Conservation (phyloP, 208 protist species). For the Trichomonas tenax region DNA sequence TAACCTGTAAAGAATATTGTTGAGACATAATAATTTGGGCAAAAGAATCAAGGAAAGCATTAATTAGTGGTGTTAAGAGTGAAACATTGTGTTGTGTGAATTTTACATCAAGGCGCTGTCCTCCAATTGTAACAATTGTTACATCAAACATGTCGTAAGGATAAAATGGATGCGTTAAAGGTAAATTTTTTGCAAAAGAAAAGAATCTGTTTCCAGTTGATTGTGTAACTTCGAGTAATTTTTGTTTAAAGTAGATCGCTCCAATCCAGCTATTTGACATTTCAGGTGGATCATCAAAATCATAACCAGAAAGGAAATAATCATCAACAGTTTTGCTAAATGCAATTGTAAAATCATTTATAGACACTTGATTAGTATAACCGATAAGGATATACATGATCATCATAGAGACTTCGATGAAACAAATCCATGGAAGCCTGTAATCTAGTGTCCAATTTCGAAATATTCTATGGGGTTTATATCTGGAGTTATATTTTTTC, state of each 20-base stretch:
- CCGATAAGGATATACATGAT: background rate
- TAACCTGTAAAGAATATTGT: background rate
- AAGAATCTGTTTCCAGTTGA: background rate
- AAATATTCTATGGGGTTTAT: background rate
- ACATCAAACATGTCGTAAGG: background rate
- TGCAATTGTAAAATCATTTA: background rate
- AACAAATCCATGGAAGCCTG: background rate
- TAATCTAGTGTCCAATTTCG: background rate
- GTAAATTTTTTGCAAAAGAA: background rate
- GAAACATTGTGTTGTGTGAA: background rate
- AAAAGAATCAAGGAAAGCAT: background rate
- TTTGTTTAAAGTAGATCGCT: background rate
- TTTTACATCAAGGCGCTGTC: background rate
- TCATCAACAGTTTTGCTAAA: background rate
- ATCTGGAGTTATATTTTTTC: background rate
- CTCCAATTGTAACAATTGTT: background rate
- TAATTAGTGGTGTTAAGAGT: background rate
- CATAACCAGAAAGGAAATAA: constrained; percentile 3
- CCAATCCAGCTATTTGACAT: background rate
- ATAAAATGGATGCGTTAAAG: background rate
- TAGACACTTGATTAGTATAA: background rate
- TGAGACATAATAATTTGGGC: background rate
- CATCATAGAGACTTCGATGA: background rate
- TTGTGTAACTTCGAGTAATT: background rate
- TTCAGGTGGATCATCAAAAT: background rate